Evolutionary conservation across 2,329 filamentous ascomycete species (phyloP).

Genomic region (Fusarium virguliforme): DNA sequence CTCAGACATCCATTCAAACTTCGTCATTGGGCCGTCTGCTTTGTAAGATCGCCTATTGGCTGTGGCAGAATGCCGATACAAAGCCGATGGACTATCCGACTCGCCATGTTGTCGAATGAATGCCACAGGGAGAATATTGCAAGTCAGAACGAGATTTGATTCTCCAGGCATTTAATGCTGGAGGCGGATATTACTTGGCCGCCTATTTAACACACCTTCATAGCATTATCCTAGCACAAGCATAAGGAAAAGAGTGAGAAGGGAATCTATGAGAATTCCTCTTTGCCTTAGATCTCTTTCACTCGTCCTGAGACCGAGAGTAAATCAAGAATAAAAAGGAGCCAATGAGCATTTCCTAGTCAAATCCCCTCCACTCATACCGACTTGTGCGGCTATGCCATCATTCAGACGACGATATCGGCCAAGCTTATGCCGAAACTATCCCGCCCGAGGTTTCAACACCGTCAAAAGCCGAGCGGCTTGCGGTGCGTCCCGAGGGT

Average conservation of each 20-base stretch:
- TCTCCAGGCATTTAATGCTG: too few species aligned
- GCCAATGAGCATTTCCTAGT: too few species aligned
- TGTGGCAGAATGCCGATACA: conserved; percentile 31
- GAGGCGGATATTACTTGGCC: too few species aligned
- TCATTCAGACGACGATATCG: conserved; percentile 7
- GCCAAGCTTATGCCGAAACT: conserved; percentile 48
- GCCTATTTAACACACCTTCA: too few species aligned
- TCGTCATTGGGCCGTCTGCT: conserved; percentile 51
- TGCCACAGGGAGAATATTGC: neutral
- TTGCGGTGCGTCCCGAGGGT: conserved; percentile 10
- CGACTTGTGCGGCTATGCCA: too few species aligned
- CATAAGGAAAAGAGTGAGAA: too few species aligned
- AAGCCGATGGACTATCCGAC: conserved; percentile 26
- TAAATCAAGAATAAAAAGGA: too few species aligned
- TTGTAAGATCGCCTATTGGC: conserved; percentile 40
- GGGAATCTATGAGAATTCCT: too few species aligned
- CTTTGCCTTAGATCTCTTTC: too few species aligned
- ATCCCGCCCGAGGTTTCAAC: conserved; percentile 43
- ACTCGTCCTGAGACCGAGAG: too few species aligned
- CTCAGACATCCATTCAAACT: conserved; percentile 50
- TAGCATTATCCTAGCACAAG: too few species aligned
- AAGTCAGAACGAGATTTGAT: neutral
- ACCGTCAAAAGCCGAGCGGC: conserved; percentile 39
- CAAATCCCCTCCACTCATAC: too few species aligned
- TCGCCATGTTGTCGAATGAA: neutral